A percentile compares a stretch with the other conserved stretches of the same genome.
Conservation (phyloP, 1,284 basidiomycete genomes). For the Sporisorium sorghi region DNA sequence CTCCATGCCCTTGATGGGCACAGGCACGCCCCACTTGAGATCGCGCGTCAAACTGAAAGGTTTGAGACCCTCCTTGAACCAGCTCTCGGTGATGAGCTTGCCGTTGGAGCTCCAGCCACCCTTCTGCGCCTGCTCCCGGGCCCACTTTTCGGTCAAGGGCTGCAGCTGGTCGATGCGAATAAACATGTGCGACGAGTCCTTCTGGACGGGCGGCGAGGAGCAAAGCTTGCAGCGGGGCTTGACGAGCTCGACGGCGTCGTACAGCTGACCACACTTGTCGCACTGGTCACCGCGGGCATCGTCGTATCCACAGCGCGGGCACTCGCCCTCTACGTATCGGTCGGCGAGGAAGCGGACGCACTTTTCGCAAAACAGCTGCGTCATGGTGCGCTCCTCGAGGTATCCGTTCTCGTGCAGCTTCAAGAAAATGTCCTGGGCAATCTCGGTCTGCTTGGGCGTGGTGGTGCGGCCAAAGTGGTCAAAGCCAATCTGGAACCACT, state of each 20-base stretch:
- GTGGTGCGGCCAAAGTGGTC: constrained; percentile 97
- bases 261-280: constrained; percentile 90
- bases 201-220: constrained; percentile 77
- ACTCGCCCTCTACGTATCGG: constrained; percentile 67
- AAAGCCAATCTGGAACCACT: constrained; percentile 93
- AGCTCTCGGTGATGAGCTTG: constrained; percentile 89
- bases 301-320: constrained; percentile 68
- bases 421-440: constrained; percentile 68
- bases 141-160: constrained; percentile 86
- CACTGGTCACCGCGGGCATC: constrained; percentile 99
- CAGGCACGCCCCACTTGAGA: constrained; percentile 94
- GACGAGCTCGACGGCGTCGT: constrained; percentile 89
- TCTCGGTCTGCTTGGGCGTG: constrained; percentile 85
- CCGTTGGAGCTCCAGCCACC: constrained; percentile 94
- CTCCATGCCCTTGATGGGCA: constrained; percentile 84
- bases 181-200: constrained; percentile 90
- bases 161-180: constrained; percentile 87
- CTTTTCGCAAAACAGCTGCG: constrained; percentile 65
- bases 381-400: constrained; percentile 65
- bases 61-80: constrained; percentile 85
- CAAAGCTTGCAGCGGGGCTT: constrained; percentile 93
- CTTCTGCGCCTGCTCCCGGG: constrained; percentile 80
- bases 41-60: constrained; percentile 94
- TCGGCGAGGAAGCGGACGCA: constrained; percentile 67
- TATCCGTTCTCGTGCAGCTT: constrained; percentile 66